Conservation (phyloP, 2,329 filamentous ascomycete genomes). For the Fusarium sp. region DNA sequence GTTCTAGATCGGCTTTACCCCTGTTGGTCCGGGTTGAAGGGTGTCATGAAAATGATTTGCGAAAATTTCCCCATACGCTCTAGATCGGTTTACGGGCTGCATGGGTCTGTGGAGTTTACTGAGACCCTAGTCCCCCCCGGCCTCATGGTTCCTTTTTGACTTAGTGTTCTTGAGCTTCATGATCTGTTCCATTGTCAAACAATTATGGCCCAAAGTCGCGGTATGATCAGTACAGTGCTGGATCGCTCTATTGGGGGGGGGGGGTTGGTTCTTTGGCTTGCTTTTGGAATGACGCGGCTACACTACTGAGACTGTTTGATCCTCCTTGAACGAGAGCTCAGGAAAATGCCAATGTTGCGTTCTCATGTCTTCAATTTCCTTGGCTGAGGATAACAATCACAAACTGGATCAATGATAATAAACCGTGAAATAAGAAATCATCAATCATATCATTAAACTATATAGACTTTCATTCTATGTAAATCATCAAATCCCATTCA, state of each 20-base stretch:
- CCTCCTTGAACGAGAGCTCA: neutral
- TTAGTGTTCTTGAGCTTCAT: neutral
- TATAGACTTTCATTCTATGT: neutral
- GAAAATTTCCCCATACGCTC: neutral
- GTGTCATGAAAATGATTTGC: neutral
- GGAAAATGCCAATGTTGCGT: neutral
- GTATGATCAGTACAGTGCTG: too few relatives aligned
- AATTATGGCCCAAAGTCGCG: too few relatives aligned
- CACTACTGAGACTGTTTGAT: too few relatives aligned
- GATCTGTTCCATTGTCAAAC: too few relatives aligned
- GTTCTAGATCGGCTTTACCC: neutral
- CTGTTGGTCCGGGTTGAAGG: neutral
- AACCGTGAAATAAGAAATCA: neutral
- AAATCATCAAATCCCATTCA: neutral
- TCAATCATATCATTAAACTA: neutral
- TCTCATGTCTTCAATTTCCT: neutral
- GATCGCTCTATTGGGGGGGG: too few relatives aligned
- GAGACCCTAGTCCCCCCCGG: neutral
- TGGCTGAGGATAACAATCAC: neutral
- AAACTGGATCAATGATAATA: neutral
- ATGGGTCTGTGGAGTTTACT: neutral
- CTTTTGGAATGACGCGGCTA: too few relatives aligned
- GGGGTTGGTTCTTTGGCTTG: too few relatives aligned
- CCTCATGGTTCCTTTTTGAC: neutral
- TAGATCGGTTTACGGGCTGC: neutral